Evolutionary conservation across 257 asterid species (phyloP).

Genomic region (Striga asiatica): DNA sequence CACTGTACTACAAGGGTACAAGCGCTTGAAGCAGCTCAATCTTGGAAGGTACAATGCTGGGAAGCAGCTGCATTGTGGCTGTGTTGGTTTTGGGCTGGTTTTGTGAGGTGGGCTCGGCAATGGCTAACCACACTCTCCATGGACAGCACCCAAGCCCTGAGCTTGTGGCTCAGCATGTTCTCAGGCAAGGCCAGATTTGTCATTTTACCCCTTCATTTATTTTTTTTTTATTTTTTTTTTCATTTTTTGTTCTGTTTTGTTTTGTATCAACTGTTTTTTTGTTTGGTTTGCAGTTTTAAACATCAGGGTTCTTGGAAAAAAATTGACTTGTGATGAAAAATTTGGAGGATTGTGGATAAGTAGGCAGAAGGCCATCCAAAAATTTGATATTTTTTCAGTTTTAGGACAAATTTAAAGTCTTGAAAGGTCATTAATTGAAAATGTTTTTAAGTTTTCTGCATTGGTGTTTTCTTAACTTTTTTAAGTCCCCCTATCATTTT

Average conservation of each 20-base stretch:
- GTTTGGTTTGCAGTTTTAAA: neutral
- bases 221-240: neutral
- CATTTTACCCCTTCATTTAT: neutral
- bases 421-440: too few relatives aligned
- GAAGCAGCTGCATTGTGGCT: constrained; percentile 25
- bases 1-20: neutral
- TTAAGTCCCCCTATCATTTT: too few relatives aligned
- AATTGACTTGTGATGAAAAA: too few relatives aligned
- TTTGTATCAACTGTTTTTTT: neutral
- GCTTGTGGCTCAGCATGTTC: constrained; percentile 29
- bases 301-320: too few relatives aligned
- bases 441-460: too few relatives aligned
- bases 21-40: constrained; percentile 7
- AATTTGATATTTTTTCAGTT: too few relatives aligned
- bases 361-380: too few relatives aligned
- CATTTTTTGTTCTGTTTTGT: neutral
- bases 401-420: too few relatives aligned
- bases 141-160: constrained; percentile 55
- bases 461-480: too few relatives aligned
- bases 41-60: constrained; percentile 18
- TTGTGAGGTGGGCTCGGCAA: constrained; percentile 14
- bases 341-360: too few relatives aligned
- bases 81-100: constrained; percentile 16
- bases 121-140: constrained; percentile 32
- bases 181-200: constrained; percentile 28